A percentile compares a stretch with the other conserved stretches of the same genome.
These are phyloP conservation scores for Thelonectria rubi DNA, from an alignment of 2,329 filamentous ascomycete species.

Conservation along the genomic window DNA sequence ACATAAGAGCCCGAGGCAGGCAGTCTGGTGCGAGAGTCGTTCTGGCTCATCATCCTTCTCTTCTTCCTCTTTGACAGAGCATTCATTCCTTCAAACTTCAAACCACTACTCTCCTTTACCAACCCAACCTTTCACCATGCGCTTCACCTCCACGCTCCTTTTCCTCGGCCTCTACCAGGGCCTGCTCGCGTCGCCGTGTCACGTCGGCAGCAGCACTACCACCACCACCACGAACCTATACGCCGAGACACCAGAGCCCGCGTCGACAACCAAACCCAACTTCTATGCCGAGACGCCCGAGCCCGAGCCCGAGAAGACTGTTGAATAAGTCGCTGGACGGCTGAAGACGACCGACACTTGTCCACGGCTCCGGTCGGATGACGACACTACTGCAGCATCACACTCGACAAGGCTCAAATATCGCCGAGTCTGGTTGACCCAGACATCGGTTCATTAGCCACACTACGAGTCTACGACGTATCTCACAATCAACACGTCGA, in stretches of 20 bases:
- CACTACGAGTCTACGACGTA: no score
- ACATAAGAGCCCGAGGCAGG: not conserved
- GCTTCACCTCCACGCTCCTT: not conserved
- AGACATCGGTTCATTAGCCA: no score
- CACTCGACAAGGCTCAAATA: no score
- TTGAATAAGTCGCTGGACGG: no score
- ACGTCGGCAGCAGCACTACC: not conserved
- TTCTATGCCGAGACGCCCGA: not conserved
- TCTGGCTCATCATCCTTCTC: not conserved
- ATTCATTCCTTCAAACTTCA: not conserved
- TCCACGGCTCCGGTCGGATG: no score
- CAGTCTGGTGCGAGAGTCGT: not conserved
- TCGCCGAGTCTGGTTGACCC: no score
- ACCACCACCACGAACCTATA: not conserved
- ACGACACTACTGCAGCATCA: no score
- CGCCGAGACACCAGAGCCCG: not conserved
- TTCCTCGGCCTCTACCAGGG: not conserved
- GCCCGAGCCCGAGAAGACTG: no score
- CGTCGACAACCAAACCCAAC: not conserved
- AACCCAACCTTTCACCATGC: not conserved
- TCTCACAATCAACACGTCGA: no score
- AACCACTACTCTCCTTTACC: not conserved
- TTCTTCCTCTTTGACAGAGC: not conserved
- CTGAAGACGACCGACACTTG: no score
- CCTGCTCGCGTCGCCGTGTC: not conserved